phyloP scores from a whole-genome alignment of 1,284 basidiomycete genomes.

The Fomitopsis palustris region DNA sequence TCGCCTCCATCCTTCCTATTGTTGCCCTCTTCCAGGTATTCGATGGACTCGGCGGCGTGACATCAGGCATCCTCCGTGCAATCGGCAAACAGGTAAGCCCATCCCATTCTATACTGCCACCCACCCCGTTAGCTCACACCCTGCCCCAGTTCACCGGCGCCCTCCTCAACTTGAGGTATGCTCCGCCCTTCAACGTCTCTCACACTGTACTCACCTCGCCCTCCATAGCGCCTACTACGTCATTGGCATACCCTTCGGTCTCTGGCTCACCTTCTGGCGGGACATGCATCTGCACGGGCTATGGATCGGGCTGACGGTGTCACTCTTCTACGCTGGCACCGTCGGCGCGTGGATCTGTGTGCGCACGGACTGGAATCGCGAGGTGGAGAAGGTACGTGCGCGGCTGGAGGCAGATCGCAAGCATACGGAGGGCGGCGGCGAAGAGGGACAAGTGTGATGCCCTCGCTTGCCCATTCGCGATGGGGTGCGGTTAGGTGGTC shows the following conservation, averaged over 20 bases:
- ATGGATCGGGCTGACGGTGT: conserved; percentile 65
- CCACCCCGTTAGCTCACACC: neutral
- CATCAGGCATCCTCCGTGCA: conserved; percentile 75
- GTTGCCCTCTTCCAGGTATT: conserved; percentile 80
- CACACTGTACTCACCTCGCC: conserved; percentile 1
- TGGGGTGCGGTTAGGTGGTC: too few relatives aligned
- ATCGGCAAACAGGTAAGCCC: conserved; percentile 61
- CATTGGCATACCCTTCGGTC: conserved; percentile 62
- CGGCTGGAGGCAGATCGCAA: conserved; percentile 38
- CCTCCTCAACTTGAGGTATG: conserved; percentile 57
- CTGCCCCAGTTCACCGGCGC: conserved; percentile 54
- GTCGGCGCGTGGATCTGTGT: conserved; percentile 49
- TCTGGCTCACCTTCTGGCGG: conserved; percentile 58
- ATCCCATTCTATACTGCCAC: conserved; percentile 3
- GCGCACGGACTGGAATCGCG: conserved; percentile 58
- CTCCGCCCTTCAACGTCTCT: neutral
- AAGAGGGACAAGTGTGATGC: neutral
- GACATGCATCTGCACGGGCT: conserved; percentile 53
- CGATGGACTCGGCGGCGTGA: conserved; percentile 69
- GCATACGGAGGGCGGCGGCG: conserved; percentile 9
- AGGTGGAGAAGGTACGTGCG: conserved; percentile 54
- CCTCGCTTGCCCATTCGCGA: neutral
- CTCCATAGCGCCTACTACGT: conserved; percentile 59
- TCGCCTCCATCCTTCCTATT: conserved; percentile 73
- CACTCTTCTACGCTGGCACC: conserved; percentile 50